Conservation (phyloP, 2,329 filamentous ascomycete genomes). For the Thelonectria olida region DNA sequence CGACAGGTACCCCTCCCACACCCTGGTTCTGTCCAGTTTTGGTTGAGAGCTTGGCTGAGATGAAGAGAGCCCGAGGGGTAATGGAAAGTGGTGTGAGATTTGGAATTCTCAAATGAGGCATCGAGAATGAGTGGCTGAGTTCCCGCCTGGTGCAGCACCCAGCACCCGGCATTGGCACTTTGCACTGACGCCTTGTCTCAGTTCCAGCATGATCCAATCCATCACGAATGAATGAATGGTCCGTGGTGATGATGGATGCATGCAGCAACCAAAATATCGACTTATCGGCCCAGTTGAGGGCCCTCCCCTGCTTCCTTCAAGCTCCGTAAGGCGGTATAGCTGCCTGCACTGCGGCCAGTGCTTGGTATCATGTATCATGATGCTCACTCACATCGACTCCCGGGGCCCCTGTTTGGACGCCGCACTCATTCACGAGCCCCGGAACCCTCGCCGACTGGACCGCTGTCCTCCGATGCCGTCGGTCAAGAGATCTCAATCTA, state of each 20-base stretch:
- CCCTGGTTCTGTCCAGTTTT: background rate
- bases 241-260: background rate
- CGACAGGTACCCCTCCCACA: slow-evolving; percentile 14
- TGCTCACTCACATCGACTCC: background rate
- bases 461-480: slow-evolving; percentile 14
- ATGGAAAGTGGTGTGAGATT: background rate
- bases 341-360: too few species aligned
- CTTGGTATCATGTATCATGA: too few species aligned
- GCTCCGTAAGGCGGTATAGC: background rate
- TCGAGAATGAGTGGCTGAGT: slow-evolving; percentile 1
- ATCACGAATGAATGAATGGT: background rate
- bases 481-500: slow-evolving; percentile 20
- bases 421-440: slow-evolving; percentile 13
- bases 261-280: slow-evolving; percentile 1
- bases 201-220: background rate
- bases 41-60: slow-evolving; percentile 1
- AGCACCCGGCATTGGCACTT: slow-evolving; percentile 8
- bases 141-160: too few species aligned
- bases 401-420: background rate
- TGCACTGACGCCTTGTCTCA: background rate
- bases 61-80: slow-evolving; percentile 8
- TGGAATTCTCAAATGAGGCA: background rate
- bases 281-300: slow-evolving; percentile 19
- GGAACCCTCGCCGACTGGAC: slow-evolving; percentile 33
- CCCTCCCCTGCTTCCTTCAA: background rate